Conservation (phyloP, 495 filamentous ascomycete genomes). For the Penicillium steckii region DNA sequence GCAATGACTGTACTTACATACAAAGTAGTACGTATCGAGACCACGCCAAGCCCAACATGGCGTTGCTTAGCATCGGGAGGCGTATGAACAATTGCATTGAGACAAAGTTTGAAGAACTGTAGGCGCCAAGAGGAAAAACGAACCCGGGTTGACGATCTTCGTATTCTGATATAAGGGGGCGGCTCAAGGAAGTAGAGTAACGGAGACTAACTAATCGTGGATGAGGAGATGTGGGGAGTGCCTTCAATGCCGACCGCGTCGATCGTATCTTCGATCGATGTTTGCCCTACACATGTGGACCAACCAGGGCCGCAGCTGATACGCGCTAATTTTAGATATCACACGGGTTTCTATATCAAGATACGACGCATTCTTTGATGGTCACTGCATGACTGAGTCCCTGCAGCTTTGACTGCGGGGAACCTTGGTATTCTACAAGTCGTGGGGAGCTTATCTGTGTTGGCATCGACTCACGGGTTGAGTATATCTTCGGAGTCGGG, state of each 20-base stretch:
- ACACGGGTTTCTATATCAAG: neutral
- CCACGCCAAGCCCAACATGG: neutral
- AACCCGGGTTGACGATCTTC: neutral
- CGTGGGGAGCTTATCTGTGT: neutral
- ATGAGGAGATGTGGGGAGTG: neutral
- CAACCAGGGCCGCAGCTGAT: neutral
- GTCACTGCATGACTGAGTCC: neutral
- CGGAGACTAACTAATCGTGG: neutral
- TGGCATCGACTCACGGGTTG: neutral
- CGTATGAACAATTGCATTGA: neutral
- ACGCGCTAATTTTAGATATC: neutral
- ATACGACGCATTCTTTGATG: neutral
- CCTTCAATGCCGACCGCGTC: neutral
- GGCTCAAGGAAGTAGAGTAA: too few species aligned
- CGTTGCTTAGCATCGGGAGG: neutral
- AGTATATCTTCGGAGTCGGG: too few species aligned
- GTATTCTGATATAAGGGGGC: neutral
- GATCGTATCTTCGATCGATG: neutral
- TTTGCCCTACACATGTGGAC: neutral
- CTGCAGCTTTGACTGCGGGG: neutral
- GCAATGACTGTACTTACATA: too few species aligned
- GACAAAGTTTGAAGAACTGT: too few species aligned
- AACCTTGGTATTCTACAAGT: neutral
- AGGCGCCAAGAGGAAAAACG: neutral
- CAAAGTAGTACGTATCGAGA: too few species aligned